Base-by-base conservation (phyloP, 2,329 filamentous ascomycete genomes). In the Fonsecaea pedrosoi region DNA sequence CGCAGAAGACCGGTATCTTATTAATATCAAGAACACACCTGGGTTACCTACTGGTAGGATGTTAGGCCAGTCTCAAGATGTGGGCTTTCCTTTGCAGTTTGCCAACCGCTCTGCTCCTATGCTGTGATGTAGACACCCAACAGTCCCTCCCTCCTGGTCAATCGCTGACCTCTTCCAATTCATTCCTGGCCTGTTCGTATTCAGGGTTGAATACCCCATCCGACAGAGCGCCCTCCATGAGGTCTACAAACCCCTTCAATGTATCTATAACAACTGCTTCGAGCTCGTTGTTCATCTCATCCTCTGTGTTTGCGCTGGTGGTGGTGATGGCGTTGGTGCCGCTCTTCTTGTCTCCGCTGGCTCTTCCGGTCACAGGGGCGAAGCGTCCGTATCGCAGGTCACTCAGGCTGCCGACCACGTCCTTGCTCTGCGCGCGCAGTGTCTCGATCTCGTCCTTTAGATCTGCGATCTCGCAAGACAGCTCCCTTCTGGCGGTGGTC, bases 351-450 rank as follows among this genome's bases (percentile, higher is more conserved):
- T 54, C 54, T n/a, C 54, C 37, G 18, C 42, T 48, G 5, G 10
- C 38, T 15, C 64, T 54, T 3, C 10, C 56, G 9, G 35, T 25
- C 4, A 30, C 54, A 15, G 53, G 58, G 9, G 42, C 53, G 65
- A 95, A 85, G 63, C 88, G 89, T 42, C 93, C 92, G 74, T 95
- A 94, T 54, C 91, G 88, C 63, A 96, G 82, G 78, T 96, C 92
- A 77, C 92, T 96, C 76, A 97, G 81, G 56, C 86, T 87, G 37
- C 90, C 90, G 15, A 95, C 85, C 0, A 85, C 89, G 64, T 87
- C 84, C 70, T 84, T 84, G 60, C 95, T 84, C 10, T 87, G 85
- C 3, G 84, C 81, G 5, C 90, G 77, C 2, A 92, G 79, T 1
- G 77, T 76, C 0, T 83, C 82, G 61, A 90, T 87, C 71, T 94